A percentile compares a stretch with the other conserved stretches of the same genome.
Evolutionary conservation across 768 basidiomycete genomes (phyloP).

Genomic region (Xerocomellus intermedius): DNA sequence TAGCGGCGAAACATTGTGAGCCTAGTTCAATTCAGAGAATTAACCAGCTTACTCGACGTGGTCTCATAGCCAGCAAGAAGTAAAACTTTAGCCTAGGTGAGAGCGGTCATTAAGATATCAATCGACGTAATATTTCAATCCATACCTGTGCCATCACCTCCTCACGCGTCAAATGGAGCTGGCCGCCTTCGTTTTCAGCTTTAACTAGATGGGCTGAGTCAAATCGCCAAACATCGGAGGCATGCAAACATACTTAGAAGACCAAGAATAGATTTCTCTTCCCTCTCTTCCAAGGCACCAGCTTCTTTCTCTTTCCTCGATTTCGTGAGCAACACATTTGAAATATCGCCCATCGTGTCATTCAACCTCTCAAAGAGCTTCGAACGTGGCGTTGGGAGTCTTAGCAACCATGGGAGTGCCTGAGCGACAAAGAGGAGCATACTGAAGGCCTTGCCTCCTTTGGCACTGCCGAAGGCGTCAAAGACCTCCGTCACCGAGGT

Average conservation of each 20-base stretch:
- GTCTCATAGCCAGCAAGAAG: conserved; percentile 42
- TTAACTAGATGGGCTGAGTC: conserved; percentile 30
- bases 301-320: conserved; percentile 33
- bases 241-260: conserved; percentile 29
- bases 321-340: conserved; percentile 32
- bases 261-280: conserved; percentile 40
- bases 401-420: conserved; percentile 31
- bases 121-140: background rate
- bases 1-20: background rate
- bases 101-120: background rate
- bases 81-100: conserved; percentile 35
- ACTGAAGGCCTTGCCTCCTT: conserved; percentile 7
- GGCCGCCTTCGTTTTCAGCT: conserved; percentile 31
- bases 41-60: conserved; percentile 32
- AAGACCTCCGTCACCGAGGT: conserved; percentile 26
- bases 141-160: conserved; percentile 39
- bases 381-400: conserved; percentile 31
- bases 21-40: background rate
- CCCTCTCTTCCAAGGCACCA: conserved; percentile 25
- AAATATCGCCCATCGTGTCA: conserved; percentile 33
- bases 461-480: conserved; percentile 18
- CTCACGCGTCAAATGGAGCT: conserved; percentile 37
- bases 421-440: conserved; percentile 19
- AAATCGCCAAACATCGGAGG: background rate
- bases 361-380: conserved; percentile 27